phyloP scores from a whole-genome alignment of 2,329 filamentous ascomycete species.

The Xylariaceae sp. region DNA sequence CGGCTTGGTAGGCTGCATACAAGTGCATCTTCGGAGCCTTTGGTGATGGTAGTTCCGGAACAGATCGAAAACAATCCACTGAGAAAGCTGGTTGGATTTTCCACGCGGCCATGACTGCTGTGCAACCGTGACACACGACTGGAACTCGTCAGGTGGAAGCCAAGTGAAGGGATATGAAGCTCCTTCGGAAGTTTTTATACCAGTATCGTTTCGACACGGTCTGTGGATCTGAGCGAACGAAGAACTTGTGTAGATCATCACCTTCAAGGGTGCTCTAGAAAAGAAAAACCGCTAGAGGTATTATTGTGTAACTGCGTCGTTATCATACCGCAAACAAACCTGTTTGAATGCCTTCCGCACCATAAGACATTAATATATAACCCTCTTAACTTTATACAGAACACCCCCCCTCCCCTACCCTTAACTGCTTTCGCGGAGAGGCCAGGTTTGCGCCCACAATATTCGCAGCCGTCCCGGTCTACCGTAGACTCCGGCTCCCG shows the following conservation, averaged over 20 bases:
- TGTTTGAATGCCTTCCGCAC: slow-evolving; percentile 20
- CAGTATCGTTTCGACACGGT: neutral
- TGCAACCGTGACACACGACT: neutral
- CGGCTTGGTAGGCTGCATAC: too few relatives aligned
- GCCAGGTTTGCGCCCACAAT: slow-evolving; percentile 8
- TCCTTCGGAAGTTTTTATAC: neutral
- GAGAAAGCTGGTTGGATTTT: too few relatives aligned
- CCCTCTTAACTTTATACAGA: slow-evolving; percentile 18
- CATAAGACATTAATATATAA: slow-evolving; percentile 23
- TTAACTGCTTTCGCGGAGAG: slow-evolving; percentile 17
- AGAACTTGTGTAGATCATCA: too few relatives aligned
- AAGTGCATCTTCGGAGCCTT: too few relatives aligned
- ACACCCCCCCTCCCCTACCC: neutral
- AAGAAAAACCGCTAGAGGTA: slow-evolving; percentile 14
- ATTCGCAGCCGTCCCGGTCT: slow-evolving; percentile 13
- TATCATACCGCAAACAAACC: slow-evolving; percentile 27
- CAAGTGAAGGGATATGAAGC: neutral
- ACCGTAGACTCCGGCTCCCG: slow-evolving; percentile 19
- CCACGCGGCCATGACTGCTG: neutral
- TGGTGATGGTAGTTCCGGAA: too few relatives aligned
- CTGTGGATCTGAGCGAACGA: neutral
- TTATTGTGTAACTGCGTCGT: slow-evolving; percentile 29
- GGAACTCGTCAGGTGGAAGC: neutral
- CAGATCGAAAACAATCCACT: too few relatives aligned
- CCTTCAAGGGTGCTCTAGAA: too few relatives aligned